These are phyloP conservation scores for Drechslerella coelobrocha DNA, from an alignment of 2,329 filamentous ascomycete species.

Conservation along the genomic window DNA sequence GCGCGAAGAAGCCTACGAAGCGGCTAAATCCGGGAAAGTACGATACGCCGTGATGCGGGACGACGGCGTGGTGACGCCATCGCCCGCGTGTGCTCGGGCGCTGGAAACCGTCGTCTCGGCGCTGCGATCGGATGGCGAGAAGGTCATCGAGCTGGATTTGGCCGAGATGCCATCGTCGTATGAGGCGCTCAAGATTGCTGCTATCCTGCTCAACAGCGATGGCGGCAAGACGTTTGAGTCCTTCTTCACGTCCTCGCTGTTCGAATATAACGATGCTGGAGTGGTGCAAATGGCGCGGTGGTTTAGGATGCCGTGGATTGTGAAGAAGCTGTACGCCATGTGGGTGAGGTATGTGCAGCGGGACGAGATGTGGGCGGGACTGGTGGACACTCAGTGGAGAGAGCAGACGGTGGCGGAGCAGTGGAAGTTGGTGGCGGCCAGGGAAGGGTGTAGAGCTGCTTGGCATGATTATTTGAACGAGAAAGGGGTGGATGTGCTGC, in stretches of 20 bases:
- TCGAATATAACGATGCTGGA: conserved; percentile 78
- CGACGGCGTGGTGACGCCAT: conserved; percentile 83
- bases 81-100: conserved; percentile 81
- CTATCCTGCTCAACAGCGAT: conserved; percentile 82
- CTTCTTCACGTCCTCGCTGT: conserved; percentile 73
- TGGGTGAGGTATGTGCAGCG: conserved; percentile 84
- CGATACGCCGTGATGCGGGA: conserved; percentile 72
- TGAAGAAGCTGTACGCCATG: conserved; percentile 86
- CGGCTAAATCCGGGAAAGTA: conserved; percentile 62
- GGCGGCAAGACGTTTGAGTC: conserved; percentile 80
- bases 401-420: conserved; percentile 77
- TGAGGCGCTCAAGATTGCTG: conserved; percentile 76
- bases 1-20: conserved; percentile 69
- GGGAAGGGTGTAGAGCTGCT: conserved; percentile 76
- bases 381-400: conserved; percentile 73
- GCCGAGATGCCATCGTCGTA: conserved; percentile 72
- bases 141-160: conserved; percentile 65
- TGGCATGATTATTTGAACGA: conserved; percentile 89
- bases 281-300: conserved; percentile 76
- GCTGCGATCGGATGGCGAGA: conserved; percentile 74
- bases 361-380: conserved; percentile 77
- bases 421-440: conserved; percentile 78
- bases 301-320: conserved; percentile 73
- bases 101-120: conserved; percentile 74
- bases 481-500: conserved; percentile 75